phyloP scores from a whole-genome alignment of 441 rosid genomes.

The Raphanus hybrid region DNA sequence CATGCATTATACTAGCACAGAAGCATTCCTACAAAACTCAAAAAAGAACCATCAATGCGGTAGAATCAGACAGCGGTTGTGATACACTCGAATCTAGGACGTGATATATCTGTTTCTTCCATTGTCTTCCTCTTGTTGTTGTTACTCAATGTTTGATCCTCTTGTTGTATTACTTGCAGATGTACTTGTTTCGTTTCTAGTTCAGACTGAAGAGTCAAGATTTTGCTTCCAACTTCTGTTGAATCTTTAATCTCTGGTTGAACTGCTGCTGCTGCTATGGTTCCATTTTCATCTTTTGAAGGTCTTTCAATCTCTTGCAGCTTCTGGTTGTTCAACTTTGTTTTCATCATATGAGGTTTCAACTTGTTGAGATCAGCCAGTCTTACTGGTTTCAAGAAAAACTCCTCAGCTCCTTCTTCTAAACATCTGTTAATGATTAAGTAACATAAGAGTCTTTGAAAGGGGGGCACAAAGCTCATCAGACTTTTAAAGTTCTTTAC shows the following conservation, averaged over 20 bases:
- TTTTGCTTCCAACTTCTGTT: background rate
- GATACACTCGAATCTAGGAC: conserved; percentile 63
- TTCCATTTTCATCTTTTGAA: background rate
- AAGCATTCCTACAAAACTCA: conserved; percentile 39
- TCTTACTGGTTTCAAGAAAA: conserved; percentile 65
- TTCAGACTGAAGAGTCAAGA: conserved; percentile 25
- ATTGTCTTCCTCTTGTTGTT: conserved; percentile 45
- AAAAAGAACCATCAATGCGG: conserved; percentile 1
- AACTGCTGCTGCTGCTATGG: background rate
- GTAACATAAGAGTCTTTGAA: background rate
- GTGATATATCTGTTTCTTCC: conserved; percentile 53
- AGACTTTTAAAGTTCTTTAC: conserved; percentile 36
- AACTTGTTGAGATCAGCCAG: conserved; percentile 60
- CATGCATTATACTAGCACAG: conserved; percentile 4
- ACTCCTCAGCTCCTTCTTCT: conserved; percentile 75
- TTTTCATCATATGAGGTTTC: conserved; percentile 60
- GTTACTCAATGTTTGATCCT: conserved; percentile 31
- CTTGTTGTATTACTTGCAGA: conserved; percentile 24
- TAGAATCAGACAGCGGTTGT: conserved; percentile 53
- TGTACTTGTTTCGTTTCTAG: conserved; percentile 16
- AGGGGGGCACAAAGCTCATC: conserved; percentile 13
- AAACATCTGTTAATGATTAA: conserved; percentile 51
- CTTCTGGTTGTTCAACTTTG: conserved; percentile 51
- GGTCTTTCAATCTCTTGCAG: conserved; percentile 36
- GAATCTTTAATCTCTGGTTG: conserved; percentile 34